phyloP scores from a whole-genome alignment of 1,284 basidiomycete species.

The Phylloporus gajari region DNA sequence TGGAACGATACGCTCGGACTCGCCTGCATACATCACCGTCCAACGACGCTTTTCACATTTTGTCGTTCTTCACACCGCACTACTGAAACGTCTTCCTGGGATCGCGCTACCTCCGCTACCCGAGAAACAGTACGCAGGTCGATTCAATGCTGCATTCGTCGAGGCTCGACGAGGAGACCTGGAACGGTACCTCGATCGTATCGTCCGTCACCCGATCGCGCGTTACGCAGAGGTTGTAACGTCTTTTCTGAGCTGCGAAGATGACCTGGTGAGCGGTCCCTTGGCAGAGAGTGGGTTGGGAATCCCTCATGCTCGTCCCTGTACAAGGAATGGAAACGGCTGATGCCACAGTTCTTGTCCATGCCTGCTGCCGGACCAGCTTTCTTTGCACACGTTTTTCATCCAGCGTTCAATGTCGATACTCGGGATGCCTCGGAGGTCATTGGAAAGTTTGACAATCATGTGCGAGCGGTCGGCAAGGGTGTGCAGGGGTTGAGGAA shows the following conservation, averaged over 20 bases:
- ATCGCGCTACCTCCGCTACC: constrained; percentile 84
- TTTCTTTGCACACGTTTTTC: constrained; percentile 84
- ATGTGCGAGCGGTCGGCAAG: constrained; percentile 71
- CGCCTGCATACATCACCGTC: constrained; percentile 72
- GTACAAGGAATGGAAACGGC: constrained; percentile 75
- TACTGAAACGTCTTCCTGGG: constrained; percentile 74
- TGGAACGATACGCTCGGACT: constrained; percentile 37
- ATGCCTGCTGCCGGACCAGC: constrained; percentile 71
- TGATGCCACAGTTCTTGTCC: constrained; percentile 68
- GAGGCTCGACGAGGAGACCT: constrained; percentile 84
- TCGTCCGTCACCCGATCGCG: constrained; percentile 82
- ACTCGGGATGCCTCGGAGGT: constrained; percentile 69
- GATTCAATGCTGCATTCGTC: constrained; percentile 84
- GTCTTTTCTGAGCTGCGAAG: constrained; percentile 82
- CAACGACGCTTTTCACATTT: constrained; percentile 88
- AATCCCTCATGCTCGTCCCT: constrained; percentile 20
- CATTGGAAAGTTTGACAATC: constrained; percentile 69
- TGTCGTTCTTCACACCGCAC: constrained; percentile 75
- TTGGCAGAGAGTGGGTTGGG: constrained; percentile 10
- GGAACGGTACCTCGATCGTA: constrained; percentile 76
- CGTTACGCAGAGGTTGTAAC: constrained; percentile 84
- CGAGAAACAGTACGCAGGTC: constrained; percentile 83
- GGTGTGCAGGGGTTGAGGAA: constrained; percentile 74
- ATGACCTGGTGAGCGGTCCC: constrained; percentile 64
- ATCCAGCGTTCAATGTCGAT: constrained; percentile 87